phyloP scores from a whole-genome alignment of 1,139 yeast species.

The Lodderomyces margitis region DNA sequence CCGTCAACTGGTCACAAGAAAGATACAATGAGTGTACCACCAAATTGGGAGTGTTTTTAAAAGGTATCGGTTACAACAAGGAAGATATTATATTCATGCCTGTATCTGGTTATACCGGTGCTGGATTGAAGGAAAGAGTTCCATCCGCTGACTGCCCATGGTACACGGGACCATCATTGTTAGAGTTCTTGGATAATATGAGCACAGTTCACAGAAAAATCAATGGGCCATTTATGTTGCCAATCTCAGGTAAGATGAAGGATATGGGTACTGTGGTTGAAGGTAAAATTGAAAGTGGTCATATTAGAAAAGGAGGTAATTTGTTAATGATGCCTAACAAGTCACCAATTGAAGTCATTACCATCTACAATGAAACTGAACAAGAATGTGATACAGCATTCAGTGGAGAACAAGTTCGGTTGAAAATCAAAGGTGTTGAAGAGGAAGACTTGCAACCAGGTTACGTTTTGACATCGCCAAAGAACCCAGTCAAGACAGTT shows the following conservation, averaged over 20 bases:
- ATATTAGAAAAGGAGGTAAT: conserved; percentile 72
- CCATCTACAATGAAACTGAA: conserved; percentile 92
- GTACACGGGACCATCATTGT: conserved; percentile 89
- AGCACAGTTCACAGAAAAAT: conserved; percentile 80
- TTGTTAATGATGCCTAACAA: conserved; percentile 92
- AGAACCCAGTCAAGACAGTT: conserved; percentile 87
- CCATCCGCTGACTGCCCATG: conserved; percentile 74
- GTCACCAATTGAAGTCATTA: conserved; percentile 74
- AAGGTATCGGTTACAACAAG: conserved; percentile 86
- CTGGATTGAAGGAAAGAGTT: conserved; percentile 89
- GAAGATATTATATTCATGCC: conserved; percentile 92
- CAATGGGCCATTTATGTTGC: conserved; percentile 96
- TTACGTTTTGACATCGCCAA: conserved; percentile 81
- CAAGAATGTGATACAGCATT: conserved; percentile 86
- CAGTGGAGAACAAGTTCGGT: conserved; percentile 96
- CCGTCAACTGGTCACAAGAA: conserved; percentile 93
- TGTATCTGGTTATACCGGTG: conserved; percentile 96
- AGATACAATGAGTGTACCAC: conserved; percentile 94
- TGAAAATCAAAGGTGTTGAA: conserved; percentile 91
- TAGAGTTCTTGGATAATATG: conserved; percentile 86
- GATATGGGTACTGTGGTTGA: conserved; percentile 96
- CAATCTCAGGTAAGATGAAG: conserved; percentile 90
- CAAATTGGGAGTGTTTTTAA: conserved; percentile 74
- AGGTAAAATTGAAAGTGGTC: conserved; percentile 97
- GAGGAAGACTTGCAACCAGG: conserved; percentile 95